Evolutionary conservation across 2,329 filamentous ascomycete species (phyloP).

Genomic region (Pleomassaria siparia): DNA sequence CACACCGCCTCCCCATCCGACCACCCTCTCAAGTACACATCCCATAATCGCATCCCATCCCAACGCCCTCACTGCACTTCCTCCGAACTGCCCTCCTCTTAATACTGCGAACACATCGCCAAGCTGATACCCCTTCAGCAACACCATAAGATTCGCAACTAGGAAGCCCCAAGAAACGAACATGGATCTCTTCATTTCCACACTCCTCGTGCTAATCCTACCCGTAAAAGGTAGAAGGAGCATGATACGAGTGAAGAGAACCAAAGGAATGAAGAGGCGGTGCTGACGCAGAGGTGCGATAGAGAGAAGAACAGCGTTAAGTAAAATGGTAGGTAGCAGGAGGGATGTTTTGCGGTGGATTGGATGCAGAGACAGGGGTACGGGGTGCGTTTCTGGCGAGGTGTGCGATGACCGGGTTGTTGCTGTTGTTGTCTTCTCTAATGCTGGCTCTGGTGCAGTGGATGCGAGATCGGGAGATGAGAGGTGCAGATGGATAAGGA

Average conservation of each 20-base stretch:
- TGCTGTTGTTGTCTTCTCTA: not conserved
- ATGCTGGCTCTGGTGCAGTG: conserved; percentile 8
- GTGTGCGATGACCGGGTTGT: too few species aligned
- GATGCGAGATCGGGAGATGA: conserved; percentile 12
- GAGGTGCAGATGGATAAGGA: conserved; percentile 31
- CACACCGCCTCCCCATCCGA: not conserved
- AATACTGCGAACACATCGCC: conserved; percentile 13
- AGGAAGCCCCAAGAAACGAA: conserved; percentile 28
- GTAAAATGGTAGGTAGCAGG: conserved; percentile 27
- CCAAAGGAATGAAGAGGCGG: conserved; percentile 19
- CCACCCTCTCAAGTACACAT: conserved; percentile 10
- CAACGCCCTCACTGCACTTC: conserved; percentile 22
- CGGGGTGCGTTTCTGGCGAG: too few species aligned
- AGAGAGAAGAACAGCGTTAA: conserved; percentile 28
- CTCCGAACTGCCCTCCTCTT: conserved; percentile 11
- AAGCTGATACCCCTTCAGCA: conserved; percentile 15
- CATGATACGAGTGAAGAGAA: conserved; percentile 22
- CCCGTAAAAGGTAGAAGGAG: conserved; percentile 26
- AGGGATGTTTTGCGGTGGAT: conserved; percentile 11
- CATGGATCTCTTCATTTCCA: conserved; percentile 22
- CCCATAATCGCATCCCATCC: conserved; percentile 31
- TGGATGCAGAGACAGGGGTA: not conserved
- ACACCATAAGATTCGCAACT: conserved; percentile 22
- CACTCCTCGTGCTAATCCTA: conserved; percentile 15
- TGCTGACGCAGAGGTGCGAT: conserved; percentile 19